Base-by-base conservation (phyloP, 768 basidiomycete species). In the Mycena galericulata region DNA sequence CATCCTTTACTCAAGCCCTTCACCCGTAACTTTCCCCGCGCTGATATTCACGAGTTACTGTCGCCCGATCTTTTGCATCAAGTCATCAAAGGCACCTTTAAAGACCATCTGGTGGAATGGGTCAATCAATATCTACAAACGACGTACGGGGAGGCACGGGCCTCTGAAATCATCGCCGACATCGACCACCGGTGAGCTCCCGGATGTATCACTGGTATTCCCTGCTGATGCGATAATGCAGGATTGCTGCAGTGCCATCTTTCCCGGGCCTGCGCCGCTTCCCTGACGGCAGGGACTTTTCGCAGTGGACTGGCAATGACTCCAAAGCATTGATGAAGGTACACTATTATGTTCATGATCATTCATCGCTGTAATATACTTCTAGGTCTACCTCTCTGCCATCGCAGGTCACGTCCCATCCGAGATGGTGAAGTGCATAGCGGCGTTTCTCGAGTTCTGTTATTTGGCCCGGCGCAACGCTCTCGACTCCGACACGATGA, bases 41-140 rank as follows among this genome's bases (percentile, higher is more conserved):
- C 81, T 0, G 77, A 83, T 65, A 82, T 82, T 47, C 76, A 82
- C 65, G 74, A 73, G n/a, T 71, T 80, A 2, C 43, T 82, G 0
- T 51, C 78, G 14, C 79, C 81, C 2, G 79, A 82, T 67, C 70
- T 82, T 2, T 74, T 83, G 2, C 82, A 84, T 64, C 81, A 84
- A 67, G 27, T 84, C 4, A 82, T 83, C 72, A 83, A 83, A 65
- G 81, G 82, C 8, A 76, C 73, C 1, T 84, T 84, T 71, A 83
- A 83, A 60, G 82, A 83, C 53, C 82, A 83, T 62, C 67, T 83
- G 11, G 81, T 84, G 1, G 57, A 57, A 11, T 84, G 83, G 83
- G 57, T 85, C 2, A 11, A 47, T 1, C 3, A 60, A 0, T 53
- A 53, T 20, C 47, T 49, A 6, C 24, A 49, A 4, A 22, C 11